phyloP scores from a whole-genome alignment of 1,284 basidiomycete genomes.

The Vanrija pseudolonga region DNA sequence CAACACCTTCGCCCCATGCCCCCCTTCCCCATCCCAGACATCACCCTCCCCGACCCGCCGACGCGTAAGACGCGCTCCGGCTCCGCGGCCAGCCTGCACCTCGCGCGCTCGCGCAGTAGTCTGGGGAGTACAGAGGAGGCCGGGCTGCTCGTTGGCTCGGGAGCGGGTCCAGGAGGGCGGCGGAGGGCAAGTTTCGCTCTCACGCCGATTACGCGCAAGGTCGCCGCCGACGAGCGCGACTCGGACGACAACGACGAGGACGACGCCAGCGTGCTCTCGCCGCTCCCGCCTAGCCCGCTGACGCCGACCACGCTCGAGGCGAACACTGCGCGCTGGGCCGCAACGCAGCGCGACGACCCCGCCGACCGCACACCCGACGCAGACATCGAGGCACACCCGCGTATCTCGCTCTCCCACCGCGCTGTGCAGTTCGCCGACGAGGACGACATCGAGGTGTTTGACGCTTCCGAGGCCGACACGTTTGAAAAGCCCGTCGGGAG shows the following conservation, averaged over 20 bases:
- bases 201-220: no score
- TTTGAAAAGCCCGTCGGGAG: conserved; percentile 32
- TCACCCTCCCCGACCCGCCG: neutral
- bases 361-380: neutral
- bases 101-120: neutral
- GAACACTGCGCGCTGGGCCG: neutral
- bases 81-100: neutral
- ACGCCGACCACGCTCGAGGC: neutral
- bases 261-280: neutral
- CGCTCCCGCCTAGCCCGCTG: neutral
- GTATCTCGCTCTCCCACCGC: neutral
- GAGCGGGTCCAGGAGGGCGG: no score
- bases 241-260: neutral
- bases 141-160: no score
- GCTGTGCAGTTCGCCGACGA: conserved; percentile 12
- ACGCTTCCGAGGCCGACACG: conserved; percentile 13
- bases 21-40: neutral
- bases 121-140: no score
- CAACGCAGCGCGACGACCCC: neutral
- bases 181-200: no score
- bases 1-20: neutral
- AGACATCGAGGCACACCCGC: neutral
- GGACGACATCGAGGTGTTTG: neutral
- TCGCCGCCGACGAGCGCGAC: neutral
- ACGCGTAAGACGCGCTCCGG: neutral